phyloP scores from a whole-genome alignment of 805 yeast genomes.

The Myxozyma udenii region DNA sequence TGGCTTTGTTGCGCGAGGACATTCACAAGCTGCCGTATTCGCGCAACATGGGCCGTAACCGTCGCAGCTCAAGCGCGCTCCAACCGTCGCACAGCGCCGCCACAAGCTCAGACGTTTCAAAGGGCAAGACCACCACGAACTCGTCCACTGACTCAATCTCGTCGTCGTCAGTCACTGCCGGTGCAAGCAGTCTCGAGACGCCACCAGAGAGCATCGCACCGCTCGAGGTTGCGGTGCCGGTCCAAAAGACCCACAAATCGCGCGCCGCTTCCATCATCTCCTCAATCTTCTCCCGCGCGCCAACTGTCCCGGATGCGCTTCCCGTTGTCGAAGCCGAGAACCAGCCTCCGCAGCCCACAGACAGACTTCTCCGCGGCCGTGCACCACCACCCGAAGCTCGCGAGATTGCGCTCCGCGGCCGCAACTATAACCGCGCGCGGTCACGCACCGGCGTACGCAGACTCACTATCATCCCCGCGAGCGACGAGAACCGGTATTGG shows the following conservation, averaged over 20 bases:
- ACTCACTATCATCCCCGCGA: slow-evolving; percentile 7
- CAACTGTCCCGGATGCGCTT: slow-evolving; percentile 1
- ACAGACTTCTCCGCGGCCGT: not conserved
- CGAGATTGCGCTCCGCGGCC: slow-evolving; percentile 9
- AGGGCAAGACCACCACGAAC: no score
- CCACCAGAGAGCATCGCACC: slow-evolving; percentile 14
- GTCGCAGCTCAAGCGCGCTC: no score
- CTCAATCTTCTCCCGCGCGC: slow-evolving; percentile 5
- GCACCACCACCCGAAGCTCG: slow-evolving; percentile 8
- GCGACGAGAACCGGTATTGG: slow-evolving; percentile 50
- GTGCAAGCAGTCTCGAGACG: slow-evolving; percentile 23
- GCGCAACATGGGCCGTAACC: no score
- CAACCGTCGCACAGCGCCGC: no score
- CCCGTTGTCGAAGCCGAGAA: not conserved
- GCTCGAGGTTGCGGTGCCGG: not conserved
- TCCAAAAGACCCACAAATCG: not conserved
- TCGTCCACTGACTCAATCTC: slow-evolving; percentile 6
- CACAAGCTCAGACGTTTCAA: no score
- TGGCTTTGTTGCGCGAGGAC: slow-evolving; percentile 40
- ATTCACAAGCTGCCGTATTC: slow-evolving; percentile 48
- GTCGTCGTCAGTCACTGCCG: slow-evolving; percentile 13
- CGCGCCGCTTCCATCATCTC: slow-evolving; percentile 15
- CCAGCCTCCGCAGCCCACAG: not conserved
- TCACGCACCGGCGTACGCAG: slow-evolving; percentile 2
- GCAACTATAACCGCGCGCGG: slow-evolving; percentile 12